Conservation (phyloP, 768 basidiomycete species). For the Mycena maculata region DNA sequence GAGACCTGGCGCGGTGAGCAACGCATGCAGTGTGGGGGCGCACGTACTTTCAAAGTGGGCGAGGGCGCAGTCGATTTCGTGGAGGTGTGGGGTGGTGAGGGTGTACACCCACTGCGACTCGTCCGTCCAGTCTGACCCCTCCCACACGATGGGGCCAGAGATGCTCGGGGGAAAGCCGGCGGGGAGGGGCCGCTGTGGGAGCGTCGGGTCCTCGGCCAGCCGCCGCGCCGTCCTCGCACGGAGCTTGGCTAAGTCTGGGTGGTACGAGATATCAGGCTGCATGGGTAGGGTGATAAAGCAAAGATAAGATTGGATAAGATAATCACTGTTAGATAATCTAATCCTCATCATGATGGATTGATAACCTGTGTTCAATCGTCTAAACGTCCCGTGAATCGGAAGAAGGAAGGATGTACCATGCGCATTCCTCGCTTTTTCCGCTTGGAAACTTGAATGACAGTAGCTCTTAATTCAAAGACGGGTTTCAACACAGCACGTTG, state of each 20-base stretch:
- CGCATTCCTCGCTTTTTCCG: no score
- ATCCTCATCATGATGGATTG: no score
- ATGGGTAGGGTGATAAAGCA: no score
- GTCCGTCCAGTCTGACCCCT: slow-evolving; percentile 54
- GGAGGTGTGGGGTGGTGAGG: slow-evolving; percentile 46
- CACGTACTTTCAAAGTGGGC: slow-evolving; percentile 52
- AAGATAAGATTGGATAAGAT: no score
- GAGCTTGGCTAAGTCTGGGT: slow-evolving; percentile 54
- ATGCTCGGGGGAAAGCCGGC: slow-evolving; percentile 50
- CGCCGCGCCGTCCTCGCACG: slow-evolving; percentile 51
- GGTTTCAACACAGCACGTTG: no score
- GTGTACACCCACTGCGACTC: slow-evolving; percentile 58
- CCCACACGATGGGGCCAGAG: slow-evolving; percentile 56
- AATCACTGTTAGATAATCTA: no score
- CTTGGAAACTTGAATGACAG: no score
- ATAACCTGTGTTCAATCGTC: no score
- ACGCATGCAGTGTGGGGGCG: background rate
- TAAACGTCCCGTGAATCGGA: no score
- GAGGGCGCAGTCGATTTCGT: slow-evolving; percentile 54
- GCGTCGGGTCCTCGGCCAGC: slow-evolving; percentile 50
- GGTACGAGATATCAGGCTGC: slow-evolving; percentile 56
- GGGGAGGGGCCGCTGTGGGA: slow-evolving; percentile 50
- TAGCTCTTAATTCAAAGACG: no score
- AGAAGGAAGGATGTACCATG: no score
- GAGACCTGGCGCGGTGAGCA: slow-evolving; percentile 34